Evolutionary conservation across 257 asterid genomes (phyloP).

Genomic region (Solanum sejunctum): DNA sequence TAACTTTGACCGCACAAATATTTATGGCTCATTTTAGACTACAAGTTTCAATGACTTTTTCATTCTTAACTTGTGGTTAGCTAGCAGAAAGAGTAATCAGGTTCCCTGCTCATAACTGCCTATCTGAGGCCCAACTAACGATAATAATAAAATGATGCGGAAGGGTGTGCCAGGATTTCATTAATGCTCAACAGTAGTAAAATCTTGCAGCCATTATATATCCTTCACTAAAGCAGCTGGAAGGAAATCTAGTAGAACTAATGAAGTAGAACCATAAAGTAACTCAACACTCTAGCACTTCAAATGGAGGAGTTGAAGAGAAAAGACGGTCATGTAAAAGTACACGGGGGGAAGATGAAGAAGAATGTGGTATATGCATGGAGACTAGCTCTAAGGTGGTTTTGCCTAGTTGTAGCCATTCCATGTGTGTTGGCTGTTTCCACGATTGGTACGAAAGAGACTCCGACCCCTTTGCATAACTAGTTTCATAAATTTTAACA

Average conservation of each 20-base stretch:
- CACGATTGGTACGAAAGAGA: slow-evolving; percentile 30
- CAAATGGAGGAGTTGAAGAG: slow-evolving; percentile 1
- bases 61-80: neutral
- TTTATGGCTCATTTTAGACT: neutral
- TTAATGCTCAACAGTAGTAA: neutral
- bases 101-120: no score
- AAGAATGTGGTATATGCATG: slow-evolving; percentile 75
- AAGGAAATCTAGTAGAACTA: slow-evolving; percentile 26
- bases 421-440: slow-evolving; percentile 44
- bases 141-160: neutral
- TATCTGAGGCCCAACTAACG: no score
- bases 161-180: neutral
- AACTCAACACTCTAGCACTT: slow-evolving; percentile 1
- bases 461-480: neutral
- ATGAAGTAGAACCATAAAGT: slow-evolving; percentile 18
- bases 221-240: slow-evolving; percentile 55
- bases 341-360: slow-evolving; percentile 36
- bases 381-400: slow-evolving; percentile 34
- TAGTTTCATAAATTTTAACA: neutral
- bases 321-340: slow-evolving; percentile 1
- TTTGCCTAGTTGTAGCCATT: slow-evolving; percentile 56
- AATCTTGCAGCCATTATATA: slow-evolving; percentile 49
- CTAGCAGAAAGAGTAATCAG: no score
- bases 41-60: neutral
- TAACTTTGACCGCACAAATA: neutral